Conservation (phyloP, 352 stramenopile species). For the Thraustochytrium sp. region DNA sequence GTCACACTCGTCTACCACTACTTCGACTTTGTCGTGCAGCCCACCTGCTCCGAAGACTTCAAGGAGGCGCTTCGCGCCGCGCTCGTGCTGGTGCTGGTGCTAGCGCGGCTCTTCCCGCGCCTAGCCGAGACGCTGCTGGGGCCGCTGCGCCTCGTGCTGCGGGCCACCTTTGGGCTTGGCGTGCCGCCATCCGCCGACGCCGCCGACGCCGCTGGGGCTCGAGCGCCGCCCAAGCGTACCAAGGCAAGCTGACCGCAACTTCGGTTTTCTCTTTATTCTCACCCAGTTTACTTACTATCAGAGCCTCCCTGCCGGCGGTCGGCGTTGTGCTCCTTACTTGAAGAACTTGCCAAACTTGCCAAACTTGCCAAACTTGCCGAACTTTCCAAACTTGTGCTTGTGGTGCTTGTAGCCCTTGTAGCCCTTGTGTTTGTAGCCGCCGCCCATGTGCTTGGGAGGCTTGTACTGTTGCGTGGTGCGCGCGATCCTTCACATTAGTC, state of each 20-base stretch:
- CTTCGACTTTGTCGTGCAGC: neutral
- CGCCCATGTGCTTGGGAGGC: neutral
- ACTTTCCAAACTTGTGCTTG: conserved; percentile 22
- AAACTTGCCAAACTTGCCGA: conserved; percentile 20
- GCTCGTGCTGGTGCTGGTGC: neutral
- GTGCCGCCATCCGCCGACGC: neutral
- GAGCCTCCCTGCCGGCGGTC: no score
- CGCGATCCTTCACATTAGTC: no score
- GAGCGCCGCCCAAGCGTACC: no score
- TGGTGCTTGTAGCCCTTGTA: conserved; percentile 11
- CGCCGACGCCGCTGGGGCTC: neutral
- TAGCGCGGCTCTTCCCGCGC: neutral
- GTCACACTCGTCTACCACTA: conserved; percentile 57
- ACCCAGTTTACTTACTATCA: no score
- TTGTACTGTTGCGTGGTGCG: neutral
- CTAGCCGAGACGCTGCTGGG: neutral
- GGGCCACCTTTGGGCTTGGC: neutral
- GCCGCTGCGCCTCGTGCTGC: neutral
- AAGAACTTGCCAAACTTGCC: conserved; percentile 34
- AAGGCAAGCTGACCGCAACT: no score
- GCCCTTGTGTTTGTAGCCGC: conserved; percentile 4
- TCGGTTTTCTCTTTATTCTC: no score
- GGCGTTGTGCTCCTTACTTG: neutral
- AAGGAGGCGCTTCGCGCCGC: neutral
- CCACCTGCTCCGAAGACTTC: neutral